phyloP scores from a whole-genome alignment of 768 basidiomycete genomes.

The Austroboletus festivus region DNA sequence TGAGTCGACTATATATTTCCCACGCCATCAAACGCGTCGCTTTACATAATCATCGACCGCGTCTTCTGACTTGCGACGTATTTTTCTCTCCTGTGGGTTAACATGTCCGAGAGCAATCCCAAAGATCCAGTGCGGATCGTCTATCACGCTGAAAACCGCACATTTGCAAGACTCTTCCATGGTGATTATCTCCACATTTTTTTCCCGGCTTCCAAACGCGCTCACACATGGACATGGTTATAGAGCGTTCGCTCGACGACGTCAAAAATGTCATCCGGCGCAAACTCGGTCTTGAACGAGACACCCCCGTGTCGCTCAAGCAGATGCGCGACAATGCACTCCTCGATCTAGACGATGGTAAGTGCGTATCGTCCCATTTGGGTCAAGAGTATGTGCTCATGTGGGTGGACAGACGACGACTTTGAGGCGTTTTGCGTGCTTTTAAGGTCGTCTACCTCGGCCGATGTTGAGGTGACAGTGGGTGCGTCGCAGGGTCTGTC shows the following conservation, averaged over 20 bases:
- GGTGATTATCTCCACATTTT: conserved; percentile 24
- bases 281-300: conserved; percentile 53
- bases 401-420: conserved; percentile 57
- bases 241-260: conserved; percentile 61
- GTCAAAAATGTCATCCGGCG: conserved; percentile 54
- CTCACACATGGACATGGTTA: conserved; percentile 1
- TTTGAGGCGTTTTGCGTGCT: conserved; percentile 67
- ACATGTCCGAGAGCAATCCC: conserved; percentile 9
- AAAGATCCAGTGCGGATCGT: conserved; percentile 30
- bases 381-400: background rate
- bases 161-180: conserved; percentile 42
- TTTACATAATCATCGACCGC: too few relatives aligned
- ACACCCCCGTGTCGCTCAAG: conserved; percentile 36
- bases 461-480: conserved; percentile 38
- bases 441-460: conserved; percentile 35
- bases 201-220: background rate
- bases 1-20: too few relatives aligned
- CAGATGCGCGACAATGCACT: conserved; percentile 53
- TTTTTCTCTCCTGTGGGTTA: background rate
- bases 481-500: background rate
- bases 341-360: conserved; percentile 79
- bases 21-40: too few relatives aligned
- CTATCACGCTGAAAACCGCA: conserved; percentile 33
- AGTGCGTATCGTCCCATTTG: background rate
- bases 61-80: background rate